Evolutionary conservation across 2,329 filamentous ascomycete species (phyloP).

Genomic region (Pseudocercospora fijiensis): DNA sequence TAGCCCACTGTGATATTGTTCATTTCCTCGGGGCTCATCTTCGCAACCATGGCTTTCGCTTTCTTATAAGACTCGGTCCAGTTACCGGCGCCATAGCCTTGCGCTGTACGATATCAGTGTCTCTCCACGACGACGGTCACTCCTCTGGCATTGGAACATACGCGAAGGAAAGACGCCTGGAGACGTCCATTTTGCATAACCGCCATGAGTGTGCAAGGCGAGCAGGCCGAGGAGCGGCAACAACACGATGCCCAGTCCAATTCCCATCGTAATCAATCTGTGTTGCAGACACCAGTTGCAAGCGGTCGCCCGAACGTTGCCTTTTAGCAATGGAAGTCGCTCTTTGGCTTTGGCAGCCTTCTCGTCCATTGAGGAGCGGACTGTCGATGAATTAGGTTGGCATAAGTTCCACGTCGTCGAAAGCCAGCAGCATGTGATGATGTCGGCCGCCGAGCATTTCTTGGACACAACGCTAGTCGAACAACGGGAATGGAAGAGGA

Average conservation of each 20-base stretch:
- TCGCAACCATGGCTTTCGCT: constrained; percentile 36
- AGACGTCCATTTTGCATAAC: constrained; percentile 30
- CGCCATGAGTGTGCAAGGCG: constrained; percentile 29
- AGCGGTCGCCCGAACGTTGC: constrained; percentile 16
- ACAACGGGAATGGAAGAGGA: neutral
- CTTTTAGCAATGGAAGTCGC: constrained; percentile 12
- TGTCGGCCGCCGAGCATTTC: constrained; percentile 3
- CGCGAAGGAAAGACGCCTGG: constrained; percentile 36
- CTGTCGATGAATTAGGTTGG: constrained; percentile 7
- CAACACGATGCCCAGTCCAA: constrained; percentile 29
- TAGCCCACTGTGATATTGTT: constrained; percentile 41
- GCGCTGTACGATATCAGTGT: constrained; percentile 14
- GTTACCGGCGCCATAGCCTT: constrained; percentile 37
- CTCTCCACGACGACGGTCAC: too few relatives aligned
- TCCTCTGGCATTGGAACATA: too few relatives aligned
- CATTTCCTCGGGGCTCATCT: constrained; percentile 41
- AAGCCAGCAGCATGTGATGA: constrained; percentile 6
- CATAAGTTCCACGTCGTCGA: constrained; percentile 8
- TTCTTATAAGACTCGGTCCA: constrained; percentile 37
- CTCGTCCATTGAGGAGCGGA: constrained; percentile 20
- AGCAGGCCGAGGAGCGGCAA: constrained; percentile 35
- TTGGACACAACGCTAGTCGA: neutral
- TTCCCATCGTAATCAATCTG: constrained; percentile 27
- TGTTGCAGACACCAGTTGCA: constrained; percentile 27
- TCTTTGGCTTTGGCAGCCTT: constrained; percentile 21